Conservation (phyloP, 805 yeast species). For the Kockiozyma suomiensis region DNA sequence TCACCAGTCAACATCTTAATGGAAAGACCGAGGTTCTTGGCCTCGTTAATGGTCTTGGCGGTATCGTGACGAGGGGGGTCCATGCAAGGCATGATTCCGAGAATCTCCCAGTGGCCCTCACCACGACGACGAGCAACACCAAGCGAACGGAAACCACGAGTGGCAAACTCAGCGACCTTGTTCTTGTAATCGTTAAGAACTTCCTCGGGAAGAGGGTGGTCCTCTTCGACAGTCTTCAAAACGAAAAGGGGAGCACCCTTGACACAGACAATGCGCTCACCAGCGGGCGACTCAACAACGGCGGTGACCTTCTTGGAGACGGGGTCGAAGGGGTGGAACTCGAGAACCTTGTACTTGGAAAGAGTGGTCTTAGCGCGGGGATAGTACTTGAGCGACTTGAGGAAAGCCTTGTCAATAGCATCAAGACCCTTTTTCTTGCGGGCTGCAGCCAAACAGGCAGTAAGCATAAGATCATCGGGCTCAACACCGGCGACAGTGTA, state of each 20-base stretch:
- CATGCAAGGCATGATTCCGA: conserved; percentile 98
- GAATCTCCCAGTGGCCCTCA: conserved; percentile 96
- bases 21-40: conserved; percentile 86
- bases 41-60: conserved; percentile 91
- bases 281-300: conserved; percentile 92
- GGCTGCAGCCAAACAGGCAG: conserved; percentile 97
- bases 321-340: conserved; percentile 97
- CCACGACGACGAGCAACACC: conserved; percentile 99
- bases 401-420: conserved; percentile 96
- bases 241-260: conserved; percentile 99
- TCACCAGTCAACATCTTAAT: conserved; percentile 99
- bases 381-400: conserved; percentile 82
- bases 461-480: conserved; percentile 92
- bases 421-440: conserved; percentile 98
- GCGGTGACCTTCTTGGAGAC: conserved; percentile 96
- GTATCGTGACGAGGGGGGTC: conserved; percentile 99
- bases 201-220: conserved; percentile 94
- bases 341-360: conserved; percentile 90
- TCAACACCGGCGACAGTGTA: conserved; percentile 97
- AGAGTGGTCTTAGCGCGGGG: conserved; percentile 93
- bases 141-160: conserved; percentile 97
- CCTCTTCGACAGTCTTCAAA: conserved; percentile 94
- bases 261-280: conserved; percentile 92
- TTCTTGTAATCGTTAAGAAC: conserved; percentile 91
- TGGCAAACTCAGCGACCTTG: conserved; percentile 96